phyloP scores from a whole-genome alignment of 805 yeast species.

The Candida ficus region DNA sequence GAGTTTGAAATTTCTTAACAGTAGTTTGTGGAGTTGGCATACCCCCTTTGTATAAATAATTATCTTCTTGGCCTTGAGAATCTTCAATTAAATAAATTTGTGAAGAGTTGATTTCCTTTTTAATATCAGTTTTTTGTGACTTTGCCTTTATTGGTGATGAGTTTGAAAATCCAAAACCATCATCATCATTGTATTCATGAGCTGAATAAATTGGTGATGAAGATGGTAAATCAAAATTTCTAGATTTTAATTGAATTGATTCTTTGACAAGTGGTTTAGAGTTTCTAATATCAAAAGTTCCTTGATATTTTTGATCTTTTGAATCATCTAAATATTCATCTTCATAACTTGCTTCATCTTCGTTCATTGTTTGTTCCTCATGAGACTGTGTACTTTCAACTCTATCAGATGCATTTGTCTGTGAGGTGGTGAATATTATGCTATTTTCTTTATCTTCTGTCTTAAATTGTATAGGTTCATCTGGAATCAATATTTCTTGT shows the following conservation, averaged over 20 bases:
- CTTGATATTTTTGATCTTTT: slow-evolving; percentile 2
- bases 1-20: slow-evolving; percentile 11
- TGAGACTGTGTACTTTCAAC: slow-evolving; percentile 6
- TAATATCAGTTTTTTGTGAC: background rate
- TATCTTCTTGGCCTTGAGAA: slow-evolving; percentile 9
- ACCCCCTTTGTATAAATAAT: background rate
- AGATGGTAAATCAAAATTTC: slow-evolving; percentile 10
- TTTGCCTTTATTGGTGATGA: slow-evolving; percentile 9
- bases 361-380: slow-evolving; percentile 6
- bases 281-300: slow-evolving; percentile 8
- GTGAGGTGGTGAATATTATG: background rate
- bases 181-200: background rate
- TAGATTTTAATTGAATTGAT: slow-evolving; percentile 16
- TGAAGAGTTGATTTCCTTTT: slow-evolving; percentile 3
- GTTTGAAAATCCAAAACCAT: background rate
- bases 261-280: slow-evolving; percentile 6
- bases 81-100: slow-evolving; percentile 5
- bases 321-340: background rate
- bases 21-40: slow-evolving; percentile 13
- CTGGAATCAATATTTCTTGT: too few species aligned
- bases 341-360: background rate
- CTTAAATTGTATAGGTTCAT: background rate
- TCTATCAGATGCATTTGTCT: background rate
- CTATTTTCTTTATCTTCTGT: slow-evolving; percentile 3
- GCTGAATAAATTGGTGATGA: slow-evolving; percentile 7